Evolutionary conservation across 2,329 filamentous ascomycete genomes (phyloP), one percentile per base, ranked within the genome.

Genomic region (Penicillium sp.): DNA sequence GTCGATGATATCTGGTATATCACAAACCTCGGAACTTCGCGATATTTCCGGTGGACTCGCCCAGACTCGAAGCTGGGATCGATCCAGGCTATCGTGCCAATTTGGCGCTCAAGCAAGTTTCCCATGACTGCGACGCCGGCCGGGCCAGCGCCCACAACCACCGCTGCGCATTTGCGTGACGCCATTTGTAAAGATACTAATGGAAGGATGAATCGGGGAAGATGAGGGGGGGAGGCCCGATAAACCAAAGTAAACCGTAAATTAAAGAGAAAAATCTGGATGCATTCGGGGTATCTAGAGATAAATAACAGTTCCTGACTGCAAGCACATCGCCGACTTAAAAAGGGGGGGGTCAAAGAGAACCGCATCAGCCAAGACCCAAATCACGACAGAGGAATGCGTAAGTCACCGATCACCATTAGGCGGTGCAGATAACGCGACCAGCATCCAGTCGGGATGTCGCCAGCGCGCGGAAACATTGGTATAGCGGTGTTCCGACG

Each of bases 61-160:
- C 81, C 81, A 26, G 72, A 82, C 23, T 78, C 69, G 61, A 86
- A 85, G 2, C 67, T 63, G 31, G 81, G 76, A 62, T 86, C 84
- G 38, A 85, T 73, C 84, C 84, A 86, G 47, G 82, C 66, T 45
- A 86, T 76, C 13, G 76, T 77, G n/a, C 72, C 68, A 7, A 78
- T 70, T 43, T 77, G 74, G 29, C 77, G 75, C 61, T 85, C 81
- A 16, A 86, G 74, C 16, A 86, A 69, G 60, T 84, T 85, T n/a
- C 84, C 83, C 23, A 86, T 74, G 6, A 79, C 79, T 3, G 82
- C 83, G 50, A 86, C 76, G 51, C 84, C 84, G 41, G 80, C 81
- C 3, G 82, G 79, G 15, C 83, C 83, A 49, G 77, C 81, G 46
- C 83, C 83, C 18, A 84, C 79, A 2, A 85, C 82, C 1, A 85